Evolutionary conservation across 2,329 filamentous ascomycete genomes (phyloP).

Genomic region (Cladobotryum mycophilum): DNA sequence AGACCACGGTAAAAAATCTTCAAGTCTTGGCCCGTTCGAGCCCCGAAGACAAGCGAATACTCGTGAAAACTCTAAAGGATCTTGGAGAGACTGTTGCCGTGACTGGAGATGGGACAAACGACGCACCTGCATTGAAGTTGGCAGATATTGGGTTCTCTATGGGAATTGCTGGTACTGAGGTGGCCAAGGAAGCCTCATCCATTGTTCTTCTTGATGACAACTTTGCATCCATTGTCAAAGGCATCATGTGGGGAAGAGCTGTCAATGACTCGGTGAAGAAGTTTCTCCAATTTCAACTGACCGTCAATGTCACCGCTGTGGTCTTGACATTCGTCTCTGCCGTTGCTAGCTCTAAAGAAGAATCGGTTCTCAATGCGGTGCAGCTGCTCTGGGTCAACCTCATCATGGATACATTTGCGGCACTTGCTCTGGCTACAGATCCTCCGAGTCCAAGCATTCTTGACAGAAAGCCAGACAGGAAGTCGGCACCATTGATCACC

Average conservation of each 20-base stretch:
- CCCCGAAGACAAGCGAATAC: constrained; percentile 53
- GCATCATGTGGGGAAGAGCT: constrained; percentile 61
- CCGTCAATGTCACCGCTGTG: constrained; percentile 64
- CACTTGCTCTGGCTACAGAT: constrained; percentile 59
- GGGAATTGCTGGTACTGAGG: constrained; percentile 61
- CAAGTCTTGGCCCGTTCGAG: constrained; percentile 52
- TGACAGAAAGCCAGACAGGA: constrained; percentile 47
- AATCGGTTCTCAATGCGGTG: constrained; percentile 58
- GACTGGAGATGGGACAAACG: constrained; percentile 62
- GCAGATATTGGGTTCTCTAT: constrained; percentile 64
- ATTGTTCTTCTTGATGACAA: constrained; percentile 64
- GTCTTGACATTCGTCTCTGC: constrained; percentile 59
- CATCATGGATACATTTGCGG: constrained; percentile 65
- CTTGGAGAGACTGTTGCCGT: constrained; percentile 55
- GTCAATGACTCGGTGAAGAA: constrained; percentile 64
- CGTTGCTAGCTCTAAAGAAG: constrained; percentile 47
- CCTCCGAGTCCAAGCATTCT: constrained; percentile 52
- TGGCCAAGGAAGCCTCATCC: constrained; percentile 62
- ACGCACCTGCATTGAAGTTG: constrained; percentile 58
- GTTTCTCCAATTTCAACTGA: constrained; percentile 63
- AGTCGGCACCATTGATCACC: constrained; percentile 67
- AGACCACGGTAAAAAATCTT: constrained; percentile 42
- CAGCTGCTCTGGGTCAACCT: constrained; percentile 65
- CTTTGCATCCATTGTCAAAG: constrained; percentile 60
- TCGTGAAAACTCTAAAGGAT: constrained; percentile 48